Percentiles rank a stretch among this genome's conserved stretches.
These are phyloP conservation scores for Phytophthora litchii DNA, from an alignment of 352 stramenopile genomes.

Conservation along the genomic window DNA sequence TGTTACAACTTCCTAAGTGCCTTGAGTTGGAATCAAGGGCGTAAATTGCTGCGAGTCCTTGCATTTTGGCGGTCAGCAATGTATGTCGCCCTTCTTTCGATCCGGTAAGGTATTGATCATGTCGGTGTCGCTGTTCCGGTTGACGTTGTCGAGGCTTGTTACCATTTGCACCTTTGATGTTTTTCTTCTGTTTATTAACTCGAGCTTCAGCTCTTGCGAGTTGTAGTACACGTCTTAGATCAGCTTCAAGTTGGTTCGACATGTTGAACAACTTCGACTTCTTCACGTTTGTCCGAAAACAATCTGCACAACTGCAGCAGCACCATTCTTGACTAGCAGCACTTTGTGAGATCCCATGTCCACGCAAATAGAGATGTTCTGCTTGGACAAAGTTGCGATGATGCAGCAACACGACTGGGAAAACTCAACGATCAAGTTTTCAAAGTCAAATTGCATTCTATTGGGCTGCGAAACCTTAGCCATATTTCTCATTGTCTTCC, in stretches of 20 bases:
- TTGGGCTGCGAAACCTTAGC: conserved; percentile 20
- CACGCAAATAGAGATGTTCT: conserved; percentile 16
- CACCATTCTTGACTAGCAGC: conserved; percentile 16
- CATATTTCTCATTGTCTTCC: conserved; percentile 29
- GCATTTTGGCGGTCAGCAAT: conserved; percentile 38
- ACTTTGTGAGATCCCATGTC: conserved; percentile 15
- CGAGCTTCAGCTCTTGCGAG: conserved; percentile 42
- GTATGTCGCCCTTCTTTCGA: conserved; percentile 22
- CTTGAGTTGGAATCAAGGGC: conserved; percentile 29
- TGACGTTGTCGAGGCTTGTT: conserved; percentile 4
- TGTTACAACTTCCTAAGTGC: conserved; percentile 34
- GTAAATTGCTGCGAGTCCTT: conserved; percentile 41
- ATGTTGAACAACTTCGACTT: conserved; percentile 2
- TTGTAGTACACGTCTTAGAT: conserved; percentile 60
- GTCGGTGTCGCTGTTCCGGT: conserved; percentile 37
- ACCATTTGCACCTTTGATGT: background rate
- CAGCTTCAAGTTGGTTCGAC: conserved; percentile 53
- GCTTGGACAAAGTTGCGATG: background rate
- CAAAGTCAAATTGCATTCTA: conserved; percentile 30
- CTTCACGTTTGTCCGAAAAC: background rate
- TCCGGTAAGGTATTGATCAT: conserved; percentile 21
- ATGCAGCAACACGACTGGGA: background rate
- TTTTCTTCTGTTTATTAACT: conserved; percentile 16
- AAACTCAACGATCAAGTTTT: background rate
- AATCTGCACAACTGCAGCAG: background rate